Percentiles rank a stretch among this genome's conserved stretches.
These are phyloP conservation scores for Colletotrichum caudatum DNA, from an alignment of 2,329 filamentous ascomycete genomes.

Conservation along the genomic window DNA sequence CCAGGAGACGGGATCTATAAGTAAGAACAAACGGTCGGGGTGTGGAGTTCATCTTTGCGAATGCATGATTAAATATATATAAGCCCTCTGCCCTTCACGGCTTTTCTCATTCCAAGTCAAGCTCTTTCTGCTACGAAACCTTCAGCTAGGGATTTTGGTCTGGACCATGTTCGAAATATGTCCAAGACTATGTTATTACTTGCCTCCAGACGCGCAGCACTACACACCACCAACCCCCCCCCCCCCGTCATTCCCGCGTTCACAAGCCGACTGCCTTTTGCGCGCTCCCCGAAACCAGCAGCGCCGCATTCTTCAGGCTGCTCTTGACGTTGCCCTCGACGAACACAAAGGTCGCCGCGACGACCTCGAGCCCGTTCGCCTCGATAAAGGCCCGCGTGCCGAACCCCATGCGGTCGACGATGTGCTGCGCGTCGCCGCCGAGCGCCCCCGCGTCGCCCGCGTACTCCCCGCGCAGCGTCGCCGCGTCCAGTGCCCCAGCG, in stretches of 20 bases:
- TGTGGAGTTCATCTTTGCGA: no score
- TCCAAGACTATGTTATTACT: no score
- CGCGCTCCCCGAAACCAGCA: slow-evolving; percentile 4
- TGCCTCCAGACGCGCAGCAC: not conserved
- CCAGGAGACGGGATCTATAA: not conserved
- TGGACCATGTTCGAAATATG: no score
- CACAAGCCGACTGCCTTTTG: not conserved
- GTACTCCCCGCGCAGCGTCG: slow-evolving; percentile 11
- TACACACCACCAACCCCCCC: not conserved
- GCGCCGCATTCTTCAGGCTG: slow-evolving; percentile 5
- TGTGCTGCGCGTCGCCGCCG: slow-evolving; percentile 4
- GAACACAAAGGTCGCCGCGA: slow-evolving; percentile 12
- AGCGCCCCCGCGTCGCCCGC: slow-evolving; percentile 1
- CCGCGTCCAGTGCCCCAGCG: not conserved
- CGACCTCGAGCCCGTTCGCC: slow-evolving; percentile 15
- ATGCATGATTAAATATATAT: no score
- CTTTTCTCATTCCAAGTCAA: no score
- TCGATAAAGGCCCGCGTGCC: slow-evolving; percentile 2
- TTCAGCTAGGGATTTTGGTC: no score
- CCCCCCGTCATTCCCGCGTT: not conserved
- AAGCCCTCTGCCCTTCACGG: no score
- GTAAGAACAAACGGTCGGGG: no score
- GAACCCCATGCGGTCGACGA: slow-evolving; percentile 18
- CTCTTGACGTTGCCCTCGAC: slow-evolving; percentile 17
- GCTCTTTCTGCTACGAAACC: no score